A percentile compares a stretch with the other conserved stretches of the same genome.
Conservation (phyloP, 176 grass and related monocot genomes). For the Oryza glumipatula region DNA sequence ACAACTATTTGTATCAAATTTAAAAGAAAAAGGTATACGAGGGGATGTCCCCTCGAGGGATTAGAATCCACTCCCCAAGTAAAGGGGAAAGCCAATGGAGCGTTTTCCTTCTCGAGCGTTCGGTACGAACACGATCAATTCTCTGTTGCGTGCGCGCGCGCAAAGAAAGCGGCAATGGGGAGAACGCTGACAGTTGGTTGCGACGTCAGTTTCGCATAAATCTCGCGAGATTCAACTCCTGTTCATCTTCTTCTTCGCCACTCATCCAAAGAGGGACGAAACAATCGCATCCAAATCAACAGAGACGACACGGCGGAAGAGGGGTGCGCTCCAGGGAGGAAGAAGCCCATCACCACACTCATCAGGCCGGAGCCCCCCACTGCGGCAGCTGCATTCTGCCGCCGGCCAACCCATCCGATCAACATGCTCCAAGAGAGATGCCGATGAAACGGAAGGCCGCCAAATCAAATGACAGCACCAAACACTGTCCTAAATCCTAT, state of each 20-base stretch:
- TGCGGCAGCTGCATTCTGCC: slow-evolving; percentile 10
- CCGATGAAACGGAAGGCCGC: slow-evolving; percentile 23
- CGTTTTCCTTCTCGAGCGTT: too few relatives aligned
- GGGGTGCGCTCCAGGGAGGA: slow-evolving; percentile 45
- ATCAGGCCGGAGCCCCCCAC: background rate
- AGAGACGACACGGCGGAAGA: slow-evolving; percentile 19
- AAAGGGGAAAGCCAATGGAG: too few relatives aligned
- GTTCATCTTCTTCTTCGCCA: background rate
- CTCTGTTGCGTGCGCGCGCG: background rate
- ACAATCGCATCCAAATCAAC: slow-evolving; percentile 12
- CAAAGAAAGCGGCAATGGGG: background rate
- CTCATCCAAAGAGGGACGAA: background rate
- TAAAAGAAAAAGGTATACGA: too few relatives aligned
- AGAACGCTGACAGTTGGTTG: too few relatives aligned
- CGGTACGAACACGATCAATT: background rate
- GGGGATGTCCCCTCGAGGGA: too few relatives aligned
- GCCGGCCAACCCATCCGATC: background rate
- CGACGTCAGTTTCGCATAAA: background rate
- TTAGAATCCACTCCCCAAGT: too few relatives aligned
- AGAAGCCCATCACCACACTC: slow-evolving; percentile 50
- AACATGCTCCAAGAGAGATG: slow-evolving; percentile 33
- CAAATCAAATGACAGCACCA: background rate
- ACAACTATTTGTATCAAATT: too few relatives aligned
- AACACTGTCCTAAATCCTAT: background rate
- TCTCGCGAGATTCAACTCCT: background rate